Conservation (phyloP, 164 flowering plant genomes). For the Tetrastigma voinierianum region DNA sequence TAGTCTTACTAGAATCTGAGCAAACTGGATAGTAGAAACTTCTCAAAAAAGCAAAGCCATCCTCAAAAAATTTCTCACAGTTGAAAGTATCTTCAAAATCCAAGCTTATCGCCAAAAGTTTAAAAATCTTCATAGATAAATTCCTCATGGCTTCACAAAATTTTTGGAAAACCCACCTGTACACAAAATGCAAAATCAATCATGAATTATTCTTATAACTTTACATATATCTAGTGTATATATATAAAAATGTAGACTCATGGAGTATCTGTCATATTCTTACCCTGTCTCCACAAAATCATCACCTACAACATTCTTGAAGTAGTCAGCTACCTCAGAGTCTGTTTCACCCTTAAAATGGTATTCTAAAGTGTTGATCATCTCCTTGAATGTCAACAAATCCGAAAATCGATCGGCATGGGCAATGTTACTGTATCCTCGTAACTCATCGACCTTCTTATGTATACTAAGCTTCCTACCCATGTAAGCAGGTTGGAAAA, state of each 20-base stretch:
- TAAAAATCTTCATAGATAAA: constrained; percentile 47
- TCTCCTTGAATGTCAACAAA: not conserved
- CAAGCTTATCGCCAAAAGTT: constrained; percentile 63
- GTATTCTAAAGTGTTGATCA: not conserved
- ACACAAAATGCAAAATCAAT: not conserved
- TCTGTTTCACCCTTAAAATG: not conserved
- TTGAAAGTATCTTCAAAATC: constrained; percentile 41
- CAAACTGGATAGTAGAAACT: constrained; percentile 72
- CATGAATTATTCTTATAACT: not conserved
- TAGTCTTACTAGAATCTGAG: constrained; percentile 45
- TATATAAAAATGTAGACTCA: too few relatives aligned
- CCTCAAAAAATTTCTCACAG: constrained; percentile 48
- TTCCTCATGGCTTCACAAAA: constrained; percentile 66
- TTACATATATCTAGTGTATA: too few relatives aligned
- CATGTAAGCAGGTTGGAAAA: not conserved
- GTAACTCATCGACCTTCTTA: not conserved
- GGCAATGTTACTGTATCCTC: not conserved
- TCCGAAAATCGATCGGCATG: not conserved
- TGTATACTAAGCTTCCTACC: not conserved
- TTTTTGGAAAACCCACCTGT: constrained; percentile 54
- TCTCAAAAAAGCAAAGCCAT: constrained; percentile 58
- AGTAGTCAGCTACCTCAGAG: constrained; percentile 39
- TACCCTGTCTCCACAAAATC: constrained; percentile 64
- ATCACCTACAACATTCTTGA: constrained; percentile 43
- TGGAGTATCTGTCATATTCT: too few relatives aligned